These are phyloP conservation scores for Apophysomyces trapeziformis DNA, from an alignment of 371 early-diverging fungal genomes.

Conservation along the genomic window DNA sequence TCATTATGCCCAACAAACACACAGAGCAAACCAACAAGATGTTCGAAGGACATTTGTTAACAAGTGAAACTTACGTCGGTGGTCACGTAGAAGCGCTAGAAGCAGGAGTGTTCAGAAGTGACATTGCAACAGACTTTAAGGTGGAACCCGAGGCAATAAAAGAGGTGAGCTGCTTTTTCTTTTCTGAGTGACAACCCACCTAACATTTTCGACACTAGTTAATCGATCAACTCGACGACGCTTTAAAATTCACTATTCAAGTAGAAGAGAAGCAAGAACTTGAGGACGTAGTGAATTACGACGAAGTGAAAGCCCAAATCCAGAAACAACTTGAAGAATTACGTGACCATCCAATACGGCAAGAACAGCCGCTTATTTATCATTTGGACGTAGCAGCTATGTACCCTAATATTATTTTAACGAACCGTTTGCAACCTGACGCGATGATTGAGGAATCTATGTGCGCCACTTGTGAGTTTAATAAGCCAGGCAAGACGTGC, in stretches of 20 bases:
- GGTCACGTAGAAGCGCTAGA: slow-evolving; percentile 99
- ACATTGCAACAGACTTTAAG: slow-evolving; percentile 91
- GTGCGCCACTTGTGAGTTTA: slow-evolving; percentile 97
- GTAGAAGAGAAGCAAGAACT: slow-evolving; percentile 78
- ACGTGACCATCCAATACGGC: slow-evolving; percentile 73
- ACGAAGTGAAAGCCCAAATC: slow-evolving; percentile 62
- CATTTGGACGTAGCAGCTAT: slow-evolving; percentile 99
- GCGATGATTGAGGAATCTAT: slow-evolving; percentile 92
- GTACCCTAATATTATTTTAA: slow-evolving; percentile 99
- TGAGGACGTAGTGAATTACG: slow-evolving; percentile 78
- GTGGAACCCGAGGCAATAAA: slow-evolving; percentile 80
- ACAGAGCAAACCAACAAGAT: slow-evolving; percentile 73
- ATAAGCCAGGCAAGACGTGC: slow-evolving; percentile 85
- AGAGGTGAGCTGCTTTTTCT: slow-evolving; percentile 44
- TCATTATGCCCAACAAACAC: slow-evolving; percentile 98
- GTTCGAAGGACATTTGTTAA: slow-evolving; percentile 92
- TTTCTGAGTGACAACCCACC: not conserved
- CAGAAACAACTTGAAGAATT: slow-evolving; percentile 62
- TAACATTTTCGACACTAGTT: slow-evolving; percentile 50
- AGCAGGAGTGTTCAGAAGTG: slow-evolving; percentile 98
- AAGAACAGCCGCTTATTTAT: slow-evolving; percentile 93
- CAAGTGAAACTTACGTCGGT: slow-evolving; percentile 98
- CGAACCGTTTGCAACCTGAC: slow-evolving; percentile 99
- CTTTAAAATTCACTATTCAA: slow-evolving; percentile 85
- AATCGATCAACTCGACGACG: slow-evolving; percentile 91